Evolutionary conservation across 2,329 filamentous ascomycete species (phyloP), one percentile per base, ranked within the genome.

Genomic region (Beauveria sp.): DNA sequence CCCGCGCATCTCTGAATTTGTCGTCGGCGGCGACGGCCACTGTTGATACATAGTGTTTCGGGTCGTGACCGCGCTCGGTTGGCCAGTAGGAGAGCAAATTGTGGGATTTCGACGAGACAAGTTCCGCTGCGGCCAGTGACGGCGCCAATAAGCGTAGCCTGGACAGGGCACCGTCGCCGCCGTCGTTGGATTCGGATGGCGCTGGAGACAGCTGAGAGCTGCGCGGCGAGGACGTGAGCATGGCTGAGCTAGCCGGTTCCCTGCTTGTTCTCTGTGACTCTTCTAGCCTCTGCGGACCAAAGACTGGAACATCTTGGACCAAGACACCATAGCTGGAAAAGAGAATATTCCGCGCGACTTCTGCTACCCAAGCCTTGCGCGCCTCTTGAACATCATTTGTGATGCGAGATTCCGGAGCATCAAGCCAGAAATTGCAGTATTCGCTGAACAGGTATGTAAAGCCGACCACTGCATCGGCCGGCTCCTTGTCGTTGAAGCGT

Each of bases 31-130:
- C 74, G 14, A 70, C 61, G 7, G 71, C 69, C 22, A 77, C 70
- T 44, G 73, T 76, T 18, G 76, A 77, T 3, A 75, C 62, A 59
- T 79, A 79, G 46, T 68, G 66, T 6, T 68, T 67, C 2, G 70
- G 70, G 20, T 70, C 67, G 3, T 71, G 66, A 20, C 74, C 76
- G 8, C 72, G 71, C 52, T 75, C 69, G 2, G 68, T 66, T 1
- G 76, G 76, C 76, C 76, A 79, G 63, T 71, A 71, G 5, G 72
- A 68, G 1, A 79, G 66, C 1, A 77, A 61, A 4, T 63, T 67
- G 2, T 71, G 68, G 28, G 67, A 65, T 40, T 70, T 71, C 20
- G 67, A 66, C 7, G 65, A 62, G 5, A 66, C 67, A 55, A 71
- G 61, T 24, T 67, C 68, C 2, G 66, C 67, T 0, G 68, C 47